Base-by-base conservation (phyloP, 1,284 basidiomycete genomes). In the Boletus sp. region DNA sequence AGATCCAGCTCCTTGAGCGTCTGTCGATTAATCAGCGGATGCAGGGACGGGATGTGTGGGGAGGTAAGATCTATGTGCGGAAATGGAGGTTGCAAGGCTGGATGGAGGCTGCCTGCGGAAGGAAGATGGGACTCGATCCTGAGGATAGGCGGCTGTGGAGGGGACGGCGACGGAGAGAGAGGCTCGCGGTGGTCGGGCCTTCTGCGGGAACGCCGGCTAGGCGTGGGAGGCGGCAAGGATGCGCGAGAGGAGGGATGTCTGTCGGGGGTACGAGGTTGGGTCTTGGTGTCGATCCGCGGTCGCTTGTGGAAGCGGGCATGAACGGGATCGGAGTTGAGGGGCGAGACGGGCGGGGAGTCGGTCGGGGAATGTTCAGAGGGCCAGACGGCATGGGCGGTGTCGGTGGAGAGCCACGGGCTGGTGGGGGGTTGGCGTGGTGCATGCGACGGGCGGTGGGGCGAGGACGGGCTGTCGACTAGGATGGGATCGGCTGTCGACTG, bases 1-100 rank as follows among this genome's bases (percentile, higher is more conserved):
- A 94, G 73, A 65, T 96, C 92, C 38, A 96, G 75, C 63, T 93
- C 88, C 61, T 83, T 84, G 58, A 96, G 73, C 0, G 90, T 91
- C 45, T 84, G 79, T 39, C 86, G 77, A 60, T 91, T 94, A 65
- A 95, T 89, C 44, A 88, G 80, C 1, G 93, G 91, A 39, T 77
- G 73, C 36, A 80, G 69, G 22, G 84, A 73, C 8, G 89, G 89
- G 56, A 87, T 78, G 55, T 82, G 76, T 5, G 76, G 70, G 5
- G 78, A 78, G 46, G 72, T 68, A 30, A 76, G 72, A 62, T 84
- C 80, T 55, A 81, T 71, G 46, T 75, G 72, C 25, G 58, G 54
- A 57, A 61, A 56, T 53, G 55, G 59, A 44, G 53, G 59, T 44
- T 58, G 57, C 20, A 52, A 17, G 19, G 51, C 32, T 22, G 47